Evolutionary conservation across 108 stramenopile genomes (phyloP).

Genomic region (Stephanodiscus triporus): DNA sequence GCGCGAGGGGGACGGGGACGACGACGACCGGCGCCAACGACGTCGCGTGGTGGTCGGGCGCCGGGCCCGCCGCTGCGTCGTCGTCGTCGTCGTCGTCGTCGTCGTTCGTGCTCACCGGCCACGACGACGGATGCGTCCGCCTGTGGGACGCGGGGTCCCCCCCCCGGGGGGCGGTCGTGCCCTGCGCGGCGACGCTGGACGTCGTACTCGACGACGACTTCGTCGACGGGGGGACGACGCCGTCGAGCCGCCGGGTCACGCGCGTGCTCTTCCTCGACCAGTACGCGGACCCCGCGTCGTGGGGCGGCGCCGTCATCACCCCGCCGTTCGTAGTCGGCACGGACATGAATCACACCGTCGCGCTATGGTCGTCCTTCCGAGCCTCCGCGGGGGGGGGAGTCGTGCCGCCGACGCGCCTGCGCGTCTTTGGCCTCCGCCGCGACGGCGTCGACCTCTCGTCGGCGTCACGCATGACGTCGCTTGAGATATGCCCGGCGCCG

Average conservation of each 20-base stretch:
- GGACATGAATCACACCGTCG: slow-evolving; percentile 56
- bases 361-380: slow-evolving; percentile 74
- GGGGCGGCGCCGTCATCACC: slow-evolving; percentile 36
- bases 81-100: too few relatives aligned
- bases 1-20: not conserved
- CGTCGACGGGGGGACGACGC: not conserved
- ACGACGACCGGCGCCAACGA: slow-evolving; percentile 47
- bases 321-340: slow-evolving; percentile 74
- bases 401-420: slow-evolving; percentile 48
- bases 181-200: not conserved
- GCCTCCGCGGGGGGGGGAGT: not conserved
- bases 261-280: slow-evolving; percentile 56
- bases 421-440: slow-evolving; percentile 51
- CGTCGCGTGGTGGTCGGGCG: slow-evolving; percentile 73
- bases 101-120: slow-evolving; percentile 55
- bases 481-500: slow-evolving; percentile 59
- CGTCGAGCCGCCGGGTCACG: slow-evolving; percentile 17
- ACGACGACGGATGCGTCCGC: slow-evolving; percentile 63
- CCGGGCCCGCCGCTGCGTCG: too few relatives aligned
- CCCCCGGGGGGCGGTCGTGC: not conserved
- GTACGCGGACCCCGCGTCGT: slow-evolving; percentile 48
- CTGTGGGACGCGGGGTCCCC: slow-evolving; percentile 61
- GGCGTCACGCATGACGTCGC: slow-evolving; percentile 46
- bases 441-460: slow-evolving; percentile 12
- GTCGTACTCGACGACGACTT: not conserved